Evolutionary conservation across 768 basidiomycete species (phyloP).

Genomic region (Suillus spraguei): DNA sequence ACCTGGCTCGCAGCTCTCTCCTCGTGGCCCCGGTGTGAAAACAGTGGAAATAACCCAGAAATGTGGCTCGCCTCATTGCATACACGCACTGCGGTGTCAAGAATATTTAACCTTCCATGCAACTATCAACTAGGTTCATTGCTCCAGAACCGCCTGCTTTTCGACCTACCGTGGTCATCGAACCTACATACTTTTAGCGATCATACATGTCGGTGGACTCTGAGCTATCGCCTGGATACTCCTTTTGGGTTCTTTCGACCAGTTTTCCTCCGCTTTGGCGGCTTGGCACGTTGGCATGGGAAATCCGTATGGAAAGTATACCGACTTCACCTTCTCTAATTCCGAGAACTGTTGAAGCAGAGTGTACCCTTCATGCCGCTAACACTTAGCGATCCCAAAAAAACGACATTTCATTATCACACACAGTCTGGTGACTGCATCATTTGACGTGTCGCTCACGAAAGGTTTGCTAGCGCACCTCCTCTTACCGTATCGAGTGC

Average conservation of each 20-base stretch:
- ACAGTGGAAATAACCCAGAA: neutral
- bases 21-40: slow-evolving; percentile 13
- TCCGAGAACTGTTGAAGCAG: neutral
- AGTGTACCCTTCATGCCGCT: neutral
- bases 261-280: neutral
- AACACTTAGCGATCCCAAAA: neutral
- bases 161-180: neutral
- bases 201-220: neutral
- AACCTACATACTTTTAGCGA: neutral
- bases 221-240: neutral
- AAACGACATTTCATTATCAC: neutral
- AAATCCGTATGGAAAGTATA: neutral
- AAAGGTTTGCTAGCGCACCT: neutral
- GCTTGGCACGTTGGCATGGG: neutral
- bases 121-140: neutral
- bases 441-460: slow-evolving; percentile 1
- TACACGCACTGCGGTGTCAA: neutral
- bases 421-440: neutral
- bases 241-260: neutral
- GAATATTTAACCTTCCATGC: neutral
- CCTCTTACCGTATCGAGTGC: neutral
- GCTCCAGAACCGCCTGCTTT: neutral
- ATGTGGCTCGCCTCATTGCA: neutral
- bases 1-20: neutral
- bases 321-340: neutral